Base-by-base conservation (phyloP, 306 rosid species). In the Quercus variabilis region DNA sequence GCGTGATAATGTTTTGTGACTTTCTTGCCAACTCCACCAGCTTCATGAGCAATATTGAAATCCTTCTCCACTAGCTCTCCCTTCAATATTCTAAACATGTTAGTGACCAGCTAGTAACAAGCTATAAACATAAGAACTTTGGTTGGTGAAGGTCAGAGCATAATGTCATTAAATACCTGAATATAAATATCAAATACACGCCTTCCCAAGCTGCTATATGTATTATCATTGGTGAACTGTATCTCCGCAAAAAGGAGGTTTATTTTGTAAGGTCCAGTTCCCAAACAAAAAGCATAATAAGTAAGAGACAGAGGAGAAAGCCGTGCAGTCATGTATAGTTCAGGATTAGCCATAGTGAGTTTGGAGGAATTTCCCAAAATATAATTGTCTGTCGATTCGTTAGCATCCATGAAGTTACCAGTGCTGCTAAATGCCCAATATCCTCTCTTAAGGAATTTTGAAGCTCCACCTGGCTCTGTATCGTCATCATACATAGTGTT, bases 261-360 rank as follows among this genome's bases (percentile, higher is more conserved):
- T 38, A 85, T 79, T 6, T 84, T 81, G 85, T 88, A 88, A 30
- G 8, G 15, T 79, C 89, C 83, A 58, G 76, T 52, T 70, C 81
- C 73, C 82, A 88, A 43, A 76, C 91, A 85, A 56, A 25, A 81
- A 3, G 77, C 91, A 70, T 69, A 85, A 35, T 83, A 85, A 43
- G 88, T 88, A 35, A 85, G 83, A 78, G 89, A 83, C 71, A 83
- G 55, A 52, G 91, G 83, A 49, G 91, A 85, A 78, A 88, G 73
- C 13, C 91, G 87, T 41, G 91, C 91, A 11, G 2, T 80, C 46
- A n/a, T 78, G 69, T 88, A 88, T 46, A 84, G 79, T 54, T 82
- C 63, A 52, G 88, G 83, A 55, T 81, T 28, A 31, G 28, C n/a
- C 62, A 77, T 69, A 8, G 77, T 25, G 26, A 84, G 86, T 23